Conservation (phyloP, 345 rosid genomes). For the Firmiana major region DNA sequence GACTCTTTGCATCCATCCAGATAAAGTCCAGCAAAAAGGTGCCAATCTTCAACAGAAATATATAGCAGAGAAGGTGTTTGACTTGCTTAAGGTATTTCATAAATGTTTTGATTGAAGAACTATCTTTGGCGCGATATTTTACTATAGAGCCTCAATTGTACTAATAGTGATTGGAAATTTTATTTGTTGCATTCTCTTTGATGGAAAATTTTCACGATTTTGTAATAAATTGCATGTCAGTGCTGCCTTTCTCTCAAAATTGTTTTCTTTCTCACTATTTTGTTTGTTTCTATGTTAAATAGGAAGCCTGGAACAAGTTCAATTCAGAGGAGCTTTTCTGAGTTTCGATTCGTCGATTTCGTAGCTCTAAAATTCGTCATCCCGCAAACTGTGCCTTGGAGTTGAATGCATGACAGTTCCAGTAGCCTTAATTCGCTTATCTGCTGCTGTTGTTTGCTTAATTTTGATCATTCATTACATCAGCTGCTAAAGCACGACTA, state of each 20-base stretch:
- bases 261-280: neutral
- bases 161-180: neutral
- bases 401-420: neutral
- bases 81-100: constrained; percentile 79
- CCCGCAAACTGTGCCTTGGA: constrained; percentile 15
- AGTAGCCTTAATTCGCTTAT: constrained; percentile 7
- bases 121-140: neutral
- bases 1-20: constrained; percentile 94
- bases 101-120: neutral
- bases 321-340: constrained; percentile 85
- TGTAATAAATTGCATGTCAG: neutral
- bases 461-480: neutral
- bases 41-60: constrained; percentile 96
- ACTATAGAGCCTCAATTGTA: neutral
- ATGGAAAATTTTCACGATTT: neutral
- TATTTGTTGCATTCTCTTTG: neutral
- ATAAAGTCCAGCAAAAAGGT: constrained; percentile 97
- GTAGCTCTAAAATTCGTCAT: constrained; percentile 2
- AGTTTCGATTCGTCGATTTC: constrained; percentile 12
- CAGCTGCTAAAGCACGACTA: constrained; percentile 13
- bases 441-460: constrained; percentile 9
- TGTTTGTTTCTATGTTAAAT: constrained; percentile 15
- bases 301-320: constrained; percentile 92
- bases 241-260: neutral
- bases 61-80: constrained; percentile 93